phyloP scores from a whole-genome alignment of 305 asterid species.

The Fraxinus latifolia region DNA sequence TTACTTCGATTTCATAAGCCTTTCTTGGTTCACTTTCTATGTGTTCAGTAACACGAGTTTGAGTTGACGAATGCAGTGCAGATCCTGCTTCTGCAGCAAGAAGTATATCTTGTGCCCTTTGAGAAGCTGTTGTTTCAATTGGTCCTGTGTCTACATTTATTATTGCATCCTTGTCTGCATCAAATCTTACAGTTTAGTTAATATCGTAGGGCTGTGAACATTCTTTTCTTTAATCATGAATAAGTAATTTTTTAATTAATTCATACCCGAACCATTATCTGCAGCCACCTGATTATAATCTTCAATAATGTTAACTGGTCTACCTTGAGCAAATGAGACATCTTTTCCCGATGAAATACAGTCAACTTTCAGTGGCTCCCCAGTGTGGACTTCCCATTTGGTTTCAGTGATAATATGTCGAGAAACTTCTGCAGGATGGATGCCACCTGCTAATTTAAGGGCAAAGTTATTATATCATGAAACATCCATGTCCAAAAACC shows the following conservation, averaged over 20 bases:
- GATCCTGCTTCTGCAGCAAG: slow-evolving; percentile 18
- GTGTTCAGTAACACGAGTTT: slow-evolving; percentile 22
- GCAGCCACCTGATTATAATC: neutral
- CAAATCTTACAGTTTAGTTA: slow-evolving; percentile 13
- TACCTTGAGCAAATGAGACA: slow-evolving; percentile 36
- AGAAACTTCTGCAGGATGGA: slow-evolving; percentile 30
- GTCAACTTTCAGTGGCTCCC: neutral
- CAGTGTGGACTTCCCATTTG: slow-evolving; percentile 34
- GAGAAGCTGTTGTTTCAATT: slow-evolving; percentile 15
- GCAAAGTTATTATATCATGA: neutral
- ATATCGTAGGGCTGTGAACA: neutral
- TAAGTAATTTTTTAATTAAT: neutral
- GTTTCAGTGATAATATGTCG: slow-evolving; percentile 37
- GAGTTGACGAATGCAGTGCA: slow-evolving; percentile 30
- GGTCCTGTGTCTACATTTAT: slow-evolving; percentile 46
- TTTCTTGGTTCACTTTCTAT: slow-evolving; percentile 34
- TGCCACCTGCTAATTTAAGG: slow-evolving; percentile 36
- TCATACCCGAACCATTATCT: neutral
- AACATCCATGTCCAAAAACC: neutral
- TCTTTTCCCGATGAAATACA: slow-evolving; percentile 14
- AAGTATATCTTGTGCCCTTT: slow-evolving; percentile 19
- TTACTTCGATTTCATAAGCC: slow-evolving; percentile 51
- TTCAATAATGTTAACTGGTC: neutral
- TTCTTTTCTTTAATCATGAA: neutral
- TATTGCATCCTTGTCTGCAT: slow-evolving; percentile 57